Evolutionary conservation across 2,329 filamentous ascomycete genomes (phyloP), one percentile per base, ranked within the genome.

Genomic region (Aspergillus sp.): DNA sequence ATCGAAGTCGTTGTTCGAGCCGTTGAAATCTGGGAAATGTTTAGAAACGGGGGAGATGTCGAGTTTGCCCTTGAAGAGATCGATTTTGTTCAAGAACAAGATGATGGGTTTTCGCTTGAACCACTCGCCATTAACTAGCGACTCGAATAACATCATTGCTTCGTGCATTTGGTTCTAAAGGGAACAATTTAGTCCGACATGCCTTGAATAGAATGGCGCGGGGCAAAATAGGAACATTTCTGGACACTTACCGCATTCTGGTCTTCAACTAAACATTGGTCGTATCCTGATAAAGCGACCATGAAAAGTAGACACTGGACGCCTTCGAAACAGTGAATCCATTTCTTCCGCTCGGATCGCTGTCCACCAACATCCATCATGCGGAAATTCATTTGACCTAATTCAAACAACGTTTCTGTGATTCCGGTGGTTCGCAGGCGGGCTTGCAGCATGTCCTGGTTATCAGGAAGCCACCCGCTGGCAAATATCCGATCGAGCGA

Each of bases 291-390:
- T 68, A 98, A 93, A 52, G 94, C 93, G 55, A 96, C 94, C 66
- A 98, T 85, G 79, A 98, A 98, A 46, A 98, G 82, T 56, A 98
- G 83, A 67, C 91, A 93, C 71, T 95, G 92, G 63, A 96, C 92
- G 65, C 95, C 95, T 75, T 96, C 92, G 73, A 96, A 96, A 73
- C 92, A 95, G 75, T 96, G 92, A 64, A 96, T 96, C 92, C 92
- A 96, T 82, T 96, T 96, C 84, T 96, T 96, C 63, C 92, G 89
- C 78, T 96, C 92, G 29, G 92, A 96, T 69, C 92, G 84, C 75
- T 96, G 92, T 59, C 92, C 92, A 74, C 92, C 92, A 51, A 96
- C 92, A 71, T 96, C 92, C 77, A 96, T 96, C 92, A 98, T 97
- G 70, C 92, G 90, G 79, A 97, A 97, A 64, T 92, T 96, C 69